A percentile compares a stretch with the other conserved stretches of the same genome.
Conservation (phyloP, 1,284 basidiomycete species). For the Vanrija sp. region DNA sequence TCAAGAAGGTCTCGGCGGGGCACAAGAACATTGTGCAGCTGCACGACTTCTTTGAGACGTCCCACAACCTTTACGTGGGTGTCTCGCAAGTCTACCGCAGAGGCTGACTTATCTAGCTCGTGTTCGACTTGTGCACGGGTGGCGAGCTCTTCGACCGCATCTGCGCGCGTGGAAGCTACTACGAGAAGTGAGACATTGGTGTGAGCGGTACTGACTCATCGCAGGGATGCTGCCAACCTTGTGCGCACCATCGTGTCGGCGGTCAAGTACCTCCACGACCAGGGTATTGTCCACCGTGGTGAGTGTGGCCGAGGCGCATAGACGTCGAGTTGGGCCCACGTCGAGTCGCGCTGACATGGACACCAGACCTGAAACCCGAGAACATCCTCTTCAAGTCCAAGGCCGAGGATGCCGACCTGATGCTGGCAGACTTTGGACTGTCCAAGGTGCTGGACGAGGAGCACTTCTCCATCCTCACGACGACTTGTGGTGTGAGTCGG, state of each 20-base stretch:
- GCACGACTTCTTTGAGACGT: conserved; percentile 97
- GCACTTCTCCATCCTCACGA: conserved; percentile 81
- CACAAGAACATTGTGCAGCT: conserved; percentile 84
- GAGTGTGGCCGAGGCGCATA: neutral
- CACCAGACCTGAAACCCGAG: conserved; percentile 87
- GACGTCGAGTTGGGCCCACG: neutral
- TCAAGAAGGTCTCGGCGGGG: conserved; percentile 91
- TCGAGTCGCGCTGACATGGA: no score
- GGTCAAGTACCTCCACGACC: conserved; percentile 86
- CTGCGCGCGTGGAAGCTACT: conserved; percentile 95
- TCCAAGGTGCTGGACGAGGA: conserved; percentile 81
- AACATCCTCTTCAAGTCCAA: conserved; percentile 90
- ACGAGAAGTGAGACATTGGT: conserved; percentile 63
- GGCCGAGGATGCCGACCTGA: conserved; percentile 87
- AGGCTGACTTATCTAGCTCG: conserved; percentile 53
- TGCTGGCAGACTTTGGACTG: conserved; percentile 93
- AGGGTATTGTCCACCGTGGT: conserved; percentile 95
- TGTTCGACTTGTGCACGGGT: conserved; percentile 94
- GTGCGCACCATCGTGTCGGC: conserved; percentile 81
- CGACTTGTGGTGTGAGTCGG: conserved; percentile 77
- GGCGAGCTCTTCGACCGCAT: conserved; percentile 98
- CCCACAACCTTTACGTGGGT: conserved; percentile 76
- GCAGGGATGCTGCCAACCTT: conserved; percentile 82
- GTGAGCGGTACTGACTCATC: neutral
- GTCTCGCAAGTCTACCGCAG: neutral